Evolutionary conservation across 1,284 basidiomycete genomes (phyloP).

Genomic region (Apiotrichum gamsii): DNA sequence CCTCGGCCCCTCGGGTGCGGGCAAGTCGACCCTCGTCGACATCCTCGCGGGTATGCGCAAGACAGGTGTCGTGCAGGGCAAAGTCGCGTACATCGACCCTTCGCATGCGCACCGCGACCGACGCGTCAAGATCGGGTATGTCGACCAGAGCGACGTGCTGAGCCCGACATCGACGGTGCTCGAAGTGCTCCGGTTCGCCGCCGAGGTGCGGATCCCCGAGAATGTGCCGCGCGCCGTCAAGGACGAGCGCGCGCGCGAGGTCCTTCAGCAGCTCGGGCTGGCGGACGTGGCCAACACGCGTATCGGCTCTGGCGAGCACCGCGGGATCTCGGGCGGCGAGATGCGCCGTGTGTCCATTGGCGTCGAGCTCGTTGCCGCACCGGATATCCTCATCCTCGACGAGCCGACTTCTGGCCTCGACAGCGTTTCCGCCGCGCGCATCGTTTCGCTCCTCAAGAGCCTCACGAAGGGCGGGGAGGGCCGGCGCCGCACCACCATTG

Average conservation of each 20-base stretch:
- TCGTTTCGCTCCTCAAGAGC: constrained; percentile 65
- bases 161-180: constrained; percentile 71
- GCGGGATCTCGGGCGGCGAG: constrained; percentile 65
- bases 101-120: constrained; percentile 13
- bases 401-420: constrained; percentile 68
- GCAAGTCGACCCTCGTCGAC: constrained; percentile 78
- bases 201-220: constrained; percentile 74
- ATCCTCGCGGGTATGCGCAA: constrained; percentile 71
- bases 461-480: constrained; percentile 68
- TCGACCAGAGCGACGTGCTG: constrained; percentile 74
- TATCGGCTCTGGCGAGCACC: constrained; percentile 61
- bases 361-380: constrained; percentile 58
- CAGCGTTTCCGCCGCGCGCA: constrained; percentile 74
- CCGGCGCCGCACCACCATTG: constrained; percentile 65
- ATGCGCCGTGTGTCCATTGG: constrained; percentile 66
- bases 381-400: constrained; percentile 59
- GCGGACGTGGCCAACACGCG: constrained; percentile 61
- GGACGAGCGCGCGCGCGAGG: constrained; percentile 57
- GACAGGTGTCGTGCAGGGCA: constrained; percentile 52
- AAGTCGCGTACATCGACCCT: constrained; percentile 55
- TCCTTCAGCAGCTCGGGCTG: constrained; percentile 72
- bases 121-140: constrained; percentile 60
- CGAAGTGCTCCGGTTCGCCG: constrained; percentile 77
- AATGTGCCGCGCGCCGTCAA: constrained; percentile 63
- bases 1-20: constrained; percentile 78